Evolutionary conservation across 495 filamentous ascomycete genomes (phyloP), one percentile per base, ranked within the genome.

Genomic region (Tuber melanosporum): DNA sequence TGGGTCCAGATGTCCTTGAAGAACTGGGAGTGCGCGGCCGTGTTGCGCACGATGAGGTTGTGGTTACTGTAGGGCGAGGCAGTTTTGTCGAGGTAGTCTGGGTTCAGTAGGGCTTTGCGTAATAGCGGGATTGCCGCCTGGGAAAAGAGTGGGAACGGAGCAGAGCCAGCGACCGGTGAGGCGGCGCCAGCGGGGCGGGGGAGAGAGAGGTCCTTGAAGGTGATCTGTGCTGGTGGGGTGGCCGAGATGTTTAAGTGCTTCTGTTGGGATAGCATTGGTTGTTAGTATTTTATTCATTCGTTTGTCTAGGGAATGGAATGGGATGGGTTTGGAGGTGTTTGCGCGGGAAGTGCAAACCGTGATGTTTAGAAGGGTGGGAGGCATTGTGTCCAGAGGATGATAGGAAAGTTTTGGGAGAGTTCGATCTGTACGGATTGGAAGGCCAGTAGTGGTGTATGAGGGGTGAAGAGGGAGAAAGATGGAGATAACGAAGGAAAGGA

Each of bases 41-140:
- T 77, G 72, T 84, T 78, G 1, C 84, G 83, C 2, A 85, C 74
- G 17, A 85, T 80, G 26, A 85, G 71, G 10, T 84, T 85, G 70
- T 46, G 70, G n/a, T 32, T n/a, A 17, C 75, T 69, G 44, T 73
- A 79, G 19, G 74, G 20, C 6, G 52, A 47, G 12, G 75, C 75
- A 14, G 75, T 79, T 39, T 77, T 45, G 12, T 77, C 47, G n/a
- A 79, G 32, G n/a, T 79, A 70, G 3, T 32, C 57, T 7, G 77
- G 71, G 43, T 77, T 73, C 2, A 79, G 75, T 1, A 79, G 74
- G 19, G 71, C 71, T 49, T 79, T 69, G 1, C 77, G 71, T n/a
- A 79, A n/a, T 14, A 79, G n/a, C 0, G 77, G 77, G n/a, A 79
- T 77, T 43, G 77, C 76, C 10, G 47, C 57, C 1, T 75, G 4